A percentile compares a stretch with the other conserved stretches of the same genome.
These are phyloP conservation scores for Solanum ahanhuiri DNA, from an alignment of 257 asterid genomes.

Conservation along the genomic window DNA sequence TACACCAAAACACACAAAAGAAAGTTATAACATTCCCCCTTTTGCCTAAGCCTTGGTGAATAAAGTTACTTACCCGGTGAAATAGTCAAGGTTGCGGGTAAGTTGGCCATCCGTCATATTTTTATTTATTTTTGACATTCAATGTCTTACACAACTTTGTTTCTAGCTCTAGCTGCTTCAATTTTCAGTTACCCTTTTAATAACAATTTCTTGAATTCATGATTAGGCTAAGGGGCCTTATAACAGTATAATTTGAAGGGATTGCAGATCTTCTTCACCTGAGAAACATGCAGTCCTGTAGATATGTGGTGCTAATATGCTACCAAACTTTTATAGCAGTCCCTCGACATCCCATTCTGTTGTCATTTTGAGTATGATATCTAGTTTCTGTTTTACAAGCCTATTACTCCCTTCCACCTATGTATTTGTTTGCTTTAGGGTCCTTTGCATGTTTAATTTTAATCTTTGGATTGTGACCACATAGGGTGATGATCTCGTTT, in stretches of 20 bases:
- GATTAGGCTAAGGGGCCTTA: background rate
- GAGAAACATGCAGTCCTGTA: background rate
- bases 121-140: background rate
- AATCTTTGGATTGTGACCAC: background rate
- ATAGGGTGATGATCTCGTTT: slow-evolving; percentile 65
- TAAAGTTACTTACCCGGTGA: background rate
- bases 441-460: background rate
- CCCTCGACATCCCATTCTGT: background rate
- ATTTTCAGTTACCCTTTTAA: background rate
- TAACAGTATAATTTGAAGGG: background rate
- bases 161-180: background rate
- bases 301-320: background rate
- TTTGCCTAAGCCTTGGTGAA: background rate
- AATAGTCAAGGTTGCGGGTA: background rate
- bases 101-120: background rate
- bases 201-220: background rate
- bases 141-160: background rate
- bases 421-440: background rate
- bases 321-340: background rate
- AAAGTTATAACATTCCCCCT: background rate
- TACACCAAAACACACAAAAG: background rate
- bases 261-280: background rate
- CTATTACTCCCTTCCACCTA: background rate
- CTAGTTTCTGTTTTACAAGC: background rate
- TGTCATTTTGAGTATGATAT: background rate